Evolutionary conservation across 306 rosid genomes (phyloP), one percentile per base, ranked within the genome.

Genomic region (Begonia peltatifolia): DNA sequence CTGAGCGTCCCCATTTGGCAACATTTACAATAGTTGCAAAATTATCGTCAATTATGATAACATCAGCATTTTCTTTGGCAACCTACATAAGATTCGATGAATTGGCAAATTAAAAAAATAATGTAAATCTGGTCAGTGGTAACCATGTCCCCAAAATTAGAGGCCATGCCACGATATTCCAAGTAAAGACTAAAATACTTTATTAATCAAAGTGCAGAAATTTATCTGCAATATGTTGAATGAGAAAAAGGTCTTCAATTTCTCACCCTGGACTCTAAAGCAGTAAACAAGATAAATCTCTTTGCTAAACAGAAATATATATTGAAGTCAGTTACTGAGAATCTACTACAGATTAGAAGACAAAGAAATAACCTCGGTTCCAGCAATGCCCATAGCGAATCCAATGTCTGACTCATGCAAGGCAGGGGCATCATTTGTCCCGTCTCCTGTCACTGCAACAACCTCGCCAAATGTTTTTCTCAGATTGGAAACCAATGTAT

Each of bases 321-420:
- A n/a, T n/a, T n/a, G n/a, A n/a, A n/a, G n/a, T n/a, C n/a, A 30
- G 36, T 30, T 30, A 30, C 7, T 30, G 2, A 30, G 36, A 30
- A 30, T 30, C 36, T 30, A 30, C 36, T 5, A 30, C 36, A 30
- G 36, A 30, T 30, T 30, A 67, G 83, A 71, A 6, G 36, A 30
- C 5, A 30, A 30, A 30, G 36, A 64, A 65, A 50, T 15, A 10
- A 85, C 99, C 94, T 90, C 94, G 0, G 95, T 86, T 66, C 99
- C 99, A 18, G 94, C 95, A 69, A 90, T 86, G 60, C 99, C 99
- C 99, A 90, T 90, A 47, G 99, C 88, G 66, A 90, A 94, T 69
- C 99, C 99, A 56, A 90, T 90, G 76, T 90, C 94, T 41, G 99
- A 58, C 73, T 90, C 99, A 54, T 65, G 86, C 79, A 90, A 67